phyloP scores from a whole-genome alignment of 169 alveolate genomes.

The Plasmodium inui region DNA sequence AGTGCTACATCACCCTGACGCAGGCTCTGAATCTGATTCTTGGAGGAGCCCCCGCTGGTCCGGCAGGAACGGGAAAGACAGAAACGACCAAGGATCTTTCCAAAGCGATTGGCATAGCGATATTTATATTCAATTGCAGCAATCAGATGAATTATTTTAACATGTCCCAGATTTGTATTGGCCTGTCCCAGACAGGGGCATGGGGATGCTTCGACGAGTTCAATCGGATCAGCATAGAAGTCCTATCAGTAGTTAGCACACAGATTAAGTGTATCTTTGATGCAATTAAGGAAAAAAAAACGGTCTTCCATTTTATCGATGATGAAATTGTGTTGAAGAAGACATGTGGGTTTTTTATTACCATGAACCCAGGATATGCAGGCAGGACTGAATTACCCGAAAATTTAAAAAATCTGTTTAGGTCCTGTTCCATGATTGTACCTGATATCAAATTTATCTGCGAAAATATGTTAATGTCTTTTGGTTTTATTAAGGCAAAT shows the following conservation, averaged over 20 bases:
- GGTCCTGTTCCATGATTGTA: conserved; percentile 97
- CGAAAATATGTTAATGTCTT: conserved; percentile 98
- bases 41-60: conserved; percentile 99
- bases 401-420: conserved; percentile 95
- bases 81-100: conserved; percentile 98
- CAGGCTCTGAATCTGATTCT: conserved; percentile 93
- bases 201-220: conserved; percentile 99
- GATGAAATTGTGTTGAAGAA: conserved; percentile 82
- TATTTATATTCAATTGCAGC: conserved; percentile 97
- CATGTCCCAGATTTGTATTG: conserved; percentile 96
- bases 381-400: conserved; percentile 99
- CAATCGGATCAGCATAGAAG: conserved; percentile 96
- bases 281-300: conserved; percentile 90
- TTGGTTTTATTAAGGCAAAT: conserved; percentile 95
- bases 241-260: conserved; percentile 96
- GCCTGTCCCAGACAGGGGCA: conserved; percentile 95
- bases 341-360: conserved; percentile 87
- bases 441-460: conserved; percentile 96
- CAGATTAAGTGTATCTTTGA: conserved; percentile 95
- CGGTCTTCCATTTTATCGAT: conserved; percentile 86
- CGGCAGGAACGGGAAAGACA: conserved; percentile 99
- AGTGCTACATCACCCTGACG: conserved; percentile 95
- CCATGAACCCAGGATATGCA: conserved; percentile 99
- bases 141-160: conserved; percentile 92
- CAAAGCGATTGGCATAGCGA: conserved; percentile 95